Conservation (phyloP, 352 stramenopile genomes). For the Phytophthora aleatoria region DNA sequence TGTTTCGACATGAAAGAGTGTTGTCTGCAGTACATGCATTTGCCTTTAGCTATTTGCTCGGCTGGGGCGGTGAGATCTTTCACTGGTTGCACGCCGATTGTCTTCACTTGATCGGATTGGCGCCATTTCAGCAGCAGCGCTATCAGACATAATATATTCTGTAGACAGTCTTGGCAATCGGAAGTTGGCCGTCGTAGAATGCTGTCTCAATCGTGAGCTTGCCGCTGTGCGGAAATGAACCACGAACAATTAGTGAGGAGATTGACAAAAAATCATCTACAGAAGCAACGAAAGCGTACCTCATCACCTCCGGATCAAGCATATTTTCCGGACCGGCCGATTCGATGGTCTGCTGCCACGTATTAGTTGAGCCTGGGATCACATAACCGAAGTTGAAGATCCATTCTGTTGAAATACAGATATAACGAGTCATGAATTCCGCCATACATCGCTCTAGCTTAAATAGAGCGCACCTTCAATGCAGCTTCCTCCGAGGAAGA, state of each 20-base stretch:
- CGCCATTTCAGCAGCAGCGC: constrained; percentile 13
- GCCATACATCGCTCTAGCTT: neutral
- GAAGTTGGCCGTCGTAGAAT: constrained; percentile 92
- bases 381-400: constrained; percentile 96
- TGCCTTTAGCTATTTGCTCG: constrained; percentile 16
- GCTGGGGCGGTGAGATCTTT: constrained; percentile 2
- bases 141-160: constrained; percentile 93
- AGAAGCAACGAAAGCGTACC: constrained; percentile 38
- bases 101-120: constrained; percentile 2
- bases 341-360: constrained; percentile 96
- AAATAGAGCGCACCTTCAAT: constrained; percentile 75
- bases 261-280: neutral
- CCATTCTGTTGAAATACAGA: constrained; percentile 76
- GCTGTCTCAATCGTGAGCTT: constrained; percentile 95
- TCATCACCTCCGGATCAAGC: constrained; percentile 84
- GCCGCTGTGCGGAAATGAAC: constrained; percentile 47
- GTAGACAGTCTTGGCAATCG: constrained; percentile 92
- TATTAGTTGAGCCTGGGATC: constrained; percentile 95
- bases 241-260: neutral
- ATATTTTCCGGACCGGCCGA: constrained; percentile 89
- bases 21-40: constrained; percentile 30
- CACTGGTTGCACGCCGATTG: constrained; percentile 2
- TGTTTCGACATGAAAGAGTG: constrained; percentile 9
- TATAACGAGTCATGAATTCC: neutral
- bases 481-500: constrained; percentile 89